These are phyloP conservation scores for Caloboletus firmus DNA, from an alignment of 1,284 basidiomycete genomes.

Conservation along the genomic window DNA sequence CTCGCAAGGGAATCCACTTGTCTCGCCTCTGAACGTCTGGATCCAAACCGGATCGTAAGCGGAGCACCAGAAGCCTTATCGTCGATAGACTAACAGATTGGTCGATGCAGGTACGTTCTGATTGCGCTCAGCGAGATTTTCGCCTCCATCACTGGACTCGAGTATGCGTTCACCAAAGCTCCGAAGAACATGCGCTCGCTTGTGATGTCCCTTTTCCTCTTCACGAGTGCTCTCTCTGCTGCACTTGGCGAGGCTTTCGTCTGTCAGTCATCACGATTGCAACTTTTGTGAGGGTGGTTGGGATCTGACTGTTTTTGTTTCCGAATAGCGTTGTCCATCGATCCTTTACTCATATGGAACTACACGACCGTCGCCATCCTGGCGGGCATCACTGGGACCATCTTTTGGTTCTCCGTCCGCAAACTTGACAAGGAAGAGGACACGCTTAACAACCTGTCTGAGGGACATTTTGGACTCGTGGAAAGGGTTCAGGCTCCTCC, in stretches of 20 bases:
- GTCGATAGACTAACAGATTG: background rate
- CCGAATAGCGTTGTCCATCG: conserved; percentile 45
- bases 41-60: conserved; percentile 62
- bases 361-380: conserved; percentile 48
- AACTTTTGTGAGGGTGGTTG: conserved; percentile 32
- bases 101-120: conserved; percentile 51
- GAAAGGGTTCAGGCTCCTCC: conserved; percentile 6
- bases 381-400: conserved; percentile 36
- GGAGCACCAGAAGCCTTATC: background rate
- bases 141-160: conserved; percentile 81
- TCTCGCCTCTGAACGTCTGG: conserved; percentile 73
- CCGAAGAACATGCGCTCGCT: conserved; percentile 80
- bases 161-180: conserved; percentile 89
- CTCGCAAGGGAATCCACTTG: conserved; percentile 39
- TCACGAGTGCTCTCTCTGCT: conserved; percentile 62
- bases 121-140: conserved; percentile 79
- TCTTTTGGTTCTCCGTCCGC: conserved; percentile 66
- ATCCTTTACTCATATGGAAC: conserved; percentile 58
- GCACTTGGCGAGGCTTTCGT: conserved; percentile 73
- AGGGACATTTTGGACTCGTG: conserved; percentile 37
- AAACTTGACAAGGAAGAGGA: conserved; percentile 66
- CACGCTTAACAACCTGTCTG: conserved; percentile 49
- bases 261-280: conserved; percentile 37
- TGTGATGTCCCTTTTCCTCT: conserved; percentile 73
- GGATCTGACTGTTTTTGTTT: conserved; percentile 35